Evolutionary conservation across 108 stramenopile species (phyloP).

Genomic region (Asterionellopsis glacialis): DNA sequence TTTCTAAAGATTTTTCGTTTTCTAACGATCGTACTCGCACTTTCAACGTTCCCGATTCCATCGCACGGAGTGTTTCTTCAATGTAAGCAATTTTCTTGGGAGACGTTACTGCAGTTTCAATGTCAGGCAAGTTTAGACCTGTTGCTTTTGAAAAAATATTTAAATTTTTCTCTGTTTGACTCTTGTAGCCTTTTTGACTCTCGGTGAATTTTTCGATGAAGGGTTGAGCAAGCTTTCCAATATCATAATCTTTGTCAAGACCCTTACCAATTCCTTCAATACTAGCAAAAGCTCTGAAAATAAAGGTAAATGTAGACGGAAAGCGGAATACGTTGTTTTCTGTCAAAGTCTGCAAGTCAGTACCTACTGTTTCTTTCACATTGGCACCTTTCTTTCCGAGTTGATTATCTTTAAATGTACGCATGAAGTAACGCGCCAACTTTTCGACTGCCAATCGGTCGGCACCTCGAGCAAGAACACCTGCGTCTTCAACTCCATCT

Average conservation of each 20-base stretch:
- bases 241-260: slow-evolving; percentile 80
- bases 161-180: slow-evolving; percentile 65
- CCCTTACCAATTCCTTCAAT: slow-evolving; percentile 97
- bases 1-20: slow-evolving; percentile 87
- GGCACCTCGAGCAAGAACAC: slow-evolving; percentile 84
- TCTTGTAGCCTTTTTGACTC: slow-evolving; percentile 56
- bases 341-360: slow-evolving; percentile 80
- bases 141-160: slow-evolving; percentile 75
- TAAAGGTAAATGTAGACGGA: slow-evolving; percentile 95
- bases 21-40: slow-evolving; percentile 91
- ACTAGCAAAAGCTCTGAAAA: slow-evolving; percentile 95
- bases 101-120: slow-evolving; percentile 65
- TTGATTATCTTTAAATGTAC: slow-evolving; percentile 88
- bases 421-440: slow-evolving; percentile 91
- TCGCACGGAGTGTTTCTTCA: slow-evolving; percentile 82
- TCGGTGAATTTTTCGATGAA: slow-evolving; percentile 91
- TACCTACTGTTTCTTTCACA: slow-evolving; percentile 79
- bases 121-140: slow-evolving; percentile 73
- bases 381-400: slow-evolving; percentile 77
- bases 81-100: slow-evolving; percentile 89
- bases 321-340: slow-evolving; percentile 89
- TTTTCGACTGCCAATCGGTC: slow-evolving; percentile 95
- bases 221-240: slow-evolving; percentile 91
- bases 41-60: slow-evolving; percentile 86
- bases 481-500: slow-evolving; percentile 95